Evolutionary conservation across 2,329 filamentous ascomycete species (phyloP).

Genomic region (Diaporthe aspalathi): DNA sequence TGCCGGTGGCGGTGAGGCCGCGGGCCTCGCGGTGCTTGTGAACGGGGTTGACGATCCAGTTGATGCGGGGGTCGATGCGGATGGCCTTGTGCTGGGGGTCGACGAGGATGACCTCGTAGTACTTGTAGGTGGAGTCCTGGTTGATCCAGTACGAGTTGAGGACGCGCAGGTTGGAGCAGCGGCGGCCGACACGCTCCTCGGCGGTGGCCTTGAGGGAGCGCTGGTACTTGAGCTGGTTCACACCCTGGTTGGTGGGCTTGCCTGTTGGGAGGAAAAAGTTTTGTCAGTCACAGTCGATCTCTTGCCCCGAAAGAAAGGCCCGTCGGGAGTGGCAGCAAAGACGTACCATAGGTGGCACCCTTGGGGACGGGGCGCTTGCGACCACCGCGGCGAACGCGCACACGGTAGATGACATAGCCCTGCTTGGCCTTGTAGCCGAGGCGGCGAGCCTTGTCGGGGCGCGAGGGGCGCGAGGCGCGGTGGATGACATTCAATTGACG

Average conservation of each 20-base stretch:
- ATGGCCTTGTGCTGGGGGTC: constrained; percentile 99
- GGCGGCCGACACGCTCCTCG: constrained; percentile 99
- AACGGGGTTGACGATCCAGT: constrained; percentile 99
- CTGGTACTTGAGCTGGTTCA: constrained; percentile 99
- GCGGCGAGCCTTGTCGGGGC: constrained; percentile 99
- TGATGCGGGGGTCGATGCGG: constrained; percentile 98
- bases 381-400: constrained; percentile 97
- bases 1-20: constrained; percentile 97
- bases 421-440: constrained; percentile 99
- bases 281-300: constrained; percentile 15
- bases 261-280: constrained; percentile 63
- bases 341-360: constrained; percentile 96
- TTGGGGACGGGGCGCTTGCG: constrained; percentile 96
- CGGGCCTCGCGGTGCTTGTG: constrained; percentile 99
- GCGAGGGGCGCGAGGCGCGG: constrained; percentile 96
- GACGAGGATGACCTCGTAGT: constrained; percentile 99
- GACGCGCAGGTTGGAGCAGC: constrained; percentile 98
- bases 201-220: constrained; percentile 97
- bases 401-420: constrained; percentile 99
- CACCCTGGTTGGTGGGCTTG: constrained; percentile 99
- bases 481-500: constrained; percentile 99
- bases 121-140: constrained; percentile 99
- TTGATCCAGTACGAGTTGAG: constrained; percentile 99
- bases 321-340: neutral
- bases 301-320: neutral